Evolutionary conservation across 805 yeast genomes (phyloP), one percentile per base, ranked within the genome.

Genomic region (Candida orba): DNA sequence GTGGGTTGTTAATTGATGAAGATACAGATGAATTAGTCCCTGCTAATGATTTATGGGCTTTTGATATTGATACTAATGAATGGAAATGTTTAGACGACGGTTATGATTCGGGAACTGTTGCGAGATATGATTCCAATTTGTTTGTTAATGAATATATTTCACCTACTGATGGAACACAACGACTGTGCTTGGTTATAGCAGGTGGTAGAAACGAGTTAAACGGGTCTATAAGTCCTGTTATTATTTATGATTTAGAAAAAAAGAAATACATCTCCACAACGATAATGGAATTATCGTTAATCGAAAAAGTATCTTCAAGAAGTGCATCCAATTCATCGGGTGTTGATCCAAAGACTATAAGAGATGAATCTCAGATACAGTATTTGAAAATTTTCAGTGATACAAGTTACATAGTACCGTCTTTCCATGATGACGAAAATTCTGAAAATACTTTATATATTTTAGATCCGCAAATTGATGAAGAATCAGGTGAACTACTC

Each of bases 41-140:
- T 0, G 58, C 72, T 6, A 80, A 80, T 52, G 93, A 85, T 52
- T 60, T 82, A 23, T 85, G 93, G 91, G 72, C 73, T 52, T 77
- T 81, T 51, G 74, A 80, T 56, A 58, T 80, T 34, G 69, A 67
- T 33, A 63, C 73, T 4, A 68, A 66, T 41, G 58, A 59, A 10
- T 84, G 93, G 91, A 55, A 56, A 1, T 68, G 77, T 39, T 54
- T 81, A 3, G 69, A 68, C 39, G 69, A 68, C 47, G 73, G 72
- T 22, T 61, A 61, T n/a, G 55, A 52, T 25, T 60, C 68, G 3
- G 62, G 62, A 9, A 54, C 64, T 9, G 53, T 67, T 5, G 59
- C 61, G 15, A 65, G 89, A 43, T 82, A 64, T 54, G 72, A 74
- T 46, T 86, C 79, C 54, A 65, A 74, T 22, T 60, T 78, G 62